A percentile compares a stretch with the other conserved stretches of the same genome.
These are phyloP conservation scores for Wallacemonas sp. DNA, from an alignment of 208 protist species.

Conservation along the genomic window DNA sequence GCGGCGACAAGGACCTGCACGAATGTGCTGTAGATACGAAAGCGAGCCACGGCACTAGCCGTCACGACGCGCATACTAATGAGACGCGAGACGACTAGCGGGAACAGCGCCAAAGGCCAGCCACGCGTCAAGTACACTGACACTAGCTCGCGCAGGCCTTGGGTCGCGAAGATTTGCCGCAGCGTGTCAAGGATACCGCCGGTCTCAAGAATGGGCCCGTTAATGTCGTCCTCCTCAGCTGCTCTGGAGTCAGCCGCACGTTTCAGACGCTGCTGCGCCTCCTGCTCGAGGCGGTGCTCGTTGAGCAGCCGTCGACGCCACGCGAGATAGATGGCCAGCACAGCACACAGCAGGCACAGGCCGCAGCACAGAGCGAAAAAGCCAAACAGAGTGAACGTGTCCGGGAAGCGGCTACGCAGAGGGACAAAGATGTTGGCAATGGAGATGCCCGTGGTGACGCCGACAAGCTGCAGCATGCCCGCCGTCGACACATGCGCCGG, in stretches of 20 bases:
- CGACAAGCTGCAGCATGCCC: conserved; percentile 17
- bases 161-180: not conserved
- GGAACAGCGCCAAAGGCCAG: conserved; percentile 16
- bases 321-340: conserved; percentile 3
- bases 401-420: not conserved
- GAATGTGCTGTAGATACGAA: conserved; percentile 13
- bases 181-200: not conserved
- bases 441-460: conserved; percentile 10
- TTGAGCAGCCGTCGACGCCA: not conserved
- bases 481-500: not conserved
- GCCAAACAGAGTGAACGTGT: not conserved
- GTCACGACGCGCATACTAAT: conserved; percentile 8
- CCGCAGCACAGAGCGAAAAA: conserved; percentile 1
- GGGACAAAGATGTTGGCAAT: conserved; percentile 16
- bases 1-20: not conserved
- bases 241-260: too few relatives aligned
- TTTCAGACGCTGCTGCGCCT: not conserved
- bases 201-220: not conserved
- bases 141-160: conserved; percentile 12
- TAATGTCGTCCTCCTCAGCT: not conserved
- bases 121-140: conserved; percentile 10
- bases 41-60: not conserved
- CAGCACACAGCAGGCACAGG: conserved; percentile 6
- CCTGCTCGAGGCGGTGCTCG: not conserved
- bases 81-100: conserved; percentile 1